These are phyloP conservation scores for Adansonia gregorii DNA, from an alignment of 441 rosid species.

Conservation along the genomic window DNA sequence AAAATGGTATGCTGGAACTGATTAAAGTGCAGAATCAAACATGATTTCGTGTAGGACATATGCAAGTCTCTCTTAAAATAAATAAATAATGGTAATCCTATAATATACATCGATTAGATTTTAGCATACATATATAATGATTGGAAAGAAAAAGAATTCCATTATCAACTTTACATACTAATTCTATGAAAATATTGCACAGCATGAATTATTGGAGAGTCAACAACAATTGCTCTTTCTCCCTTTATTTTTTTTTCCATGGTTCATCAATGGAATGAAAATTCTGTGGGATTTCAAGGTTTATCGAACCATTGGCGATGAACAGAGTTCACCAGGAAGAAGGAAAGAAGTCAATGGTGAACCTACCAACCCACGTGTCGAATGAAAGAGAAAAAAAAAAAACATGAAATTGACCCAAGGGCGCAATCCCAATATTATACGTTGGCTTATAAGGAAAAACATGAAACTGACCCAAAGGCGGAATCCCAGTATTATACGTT, in stretches of 20 bases:
- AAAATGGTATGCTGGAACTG: not conserved
- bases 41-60: not conserved
- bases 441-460: not conserved
- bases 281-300: not conserved
- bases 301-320: slow-evolving; percentile 4
- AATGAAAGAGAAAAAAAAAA: not conserved
- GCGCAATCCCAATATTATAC: not conserved
- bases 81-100: not conserved
- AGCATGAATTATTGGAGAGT: not conserved
- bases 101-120: not conserved
- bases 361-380: not conserved
- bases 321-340: not conserved
- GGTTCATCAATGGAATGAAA: not conserved
- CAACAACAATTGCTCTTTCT: not conserved
- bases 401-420: not conserved
- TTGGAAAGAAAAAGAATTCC: not conserved
- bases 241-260: not conserved
- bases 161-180: not conserved
- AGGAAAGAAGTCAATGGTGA: not conserved
- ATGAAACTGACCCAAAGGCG: too few relatives aligned
- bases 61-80: not conserved
- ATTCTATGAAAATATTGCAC: not conserved
- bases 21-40: not conserved
- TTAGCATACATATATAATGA: not conserved
- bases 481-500: too few relatives aligned